Evolutionary conservation across 2,329 filamentous ascomycete genomes (phyloP).

Genomic region (Xylariaceae sp.): DNA sequence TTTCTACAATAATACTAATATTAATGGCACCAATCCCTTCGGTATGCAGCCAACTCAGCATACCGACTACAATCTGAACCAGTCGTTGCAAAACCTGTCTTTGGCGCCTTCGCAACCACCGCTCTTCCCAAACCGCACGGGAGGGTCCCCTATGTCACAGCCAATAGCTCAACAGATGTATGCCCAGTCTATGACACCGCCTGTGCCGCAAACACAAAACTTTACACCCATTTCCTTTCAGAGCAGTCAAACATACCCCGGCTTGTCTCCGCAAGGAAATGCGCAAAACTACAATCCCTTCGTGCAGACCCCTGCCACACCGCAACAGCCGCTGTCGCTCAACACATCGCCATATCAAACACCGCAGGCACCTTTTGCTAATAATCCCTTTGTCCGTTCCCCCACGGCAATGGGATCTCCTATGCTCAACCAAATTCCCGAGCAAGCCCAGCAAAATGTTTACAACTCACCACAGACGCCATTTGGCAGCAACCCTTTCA

Average conservation of each 20-base stretch:
- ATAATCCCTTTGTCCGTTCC: constrained; percentile 31
- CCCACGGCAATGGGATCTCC: constrained; percentile 30
- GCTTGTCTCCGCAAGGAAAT: constrained; percentile 35
- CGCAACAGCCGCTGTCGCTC: constrained; percentile 29
- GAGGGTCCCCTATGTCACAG: constrained; percentile 49
- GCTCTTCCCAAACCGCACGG: constrained; percentile 73
- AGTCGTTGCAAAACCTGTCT: constrained; percentile 73
- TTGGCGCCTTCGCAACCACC: constrained; percentile 55
- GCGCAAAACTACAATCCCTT: constrained; percentile 51
- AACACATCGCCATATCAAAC: constrained; percentile 27
- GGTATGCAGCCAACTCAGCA: constrained; percentile 47
- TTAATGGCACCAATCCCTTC: constrained; percentile 65
- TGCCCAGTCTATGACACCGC: constrained; percentile 42
- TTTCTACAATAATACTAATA: constrained; percentile 58
- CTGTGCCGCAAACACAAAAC: constrained; percentile 39
- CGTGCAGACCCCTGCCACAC: constrained; percentile 32
- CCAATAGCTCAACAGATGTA: constrained; percentile 40
- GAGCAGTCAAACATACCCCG: constrained; percentile 41
- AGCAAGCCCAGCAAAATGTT: constrained; percentile 35
- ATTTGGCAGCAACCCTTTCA: constrained; percentile 33
- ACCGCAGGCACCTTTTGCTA: constrained; percentile 24
- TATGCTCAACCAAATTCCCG: constrained; percentile 33
- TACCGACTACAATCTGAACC: constrained; percentile 48
- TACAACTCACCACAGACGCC: constrained; percentile 28
- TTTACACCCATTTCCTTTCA: constrained; percentile 39